phyloP scores from a whole-genome alignment of 2,329 filamentous ascomycete genomes.

The Pseudogymnoascus sp. region DNA sequence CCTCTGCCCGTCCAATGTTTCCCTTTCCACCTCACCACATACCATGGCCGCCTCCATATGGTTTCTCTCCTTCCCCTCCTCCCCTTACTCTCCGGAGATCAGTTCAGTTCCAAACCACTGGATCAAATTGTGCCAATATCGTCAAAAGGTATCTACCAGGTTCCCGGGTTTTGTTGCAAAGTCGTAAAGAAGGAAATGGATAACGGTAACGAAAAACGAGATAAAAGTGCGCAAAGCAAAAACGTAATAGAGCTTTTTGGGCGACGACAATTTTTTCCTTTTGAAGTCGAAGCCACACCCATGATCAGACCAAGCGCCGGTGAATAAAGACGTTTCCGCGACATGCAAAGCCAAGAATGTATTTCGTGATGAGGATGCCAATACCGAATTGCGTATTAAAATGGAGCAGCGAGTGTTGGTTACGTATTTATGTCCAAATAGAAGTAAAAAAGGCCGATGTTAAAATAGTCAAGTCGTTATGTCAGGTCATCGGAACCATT shows the following conservation, averaged over 20 bases:
- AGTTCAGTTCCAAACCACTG: constrained; percentile 19
- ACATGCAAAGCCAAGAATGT: constrained; percentile 12
- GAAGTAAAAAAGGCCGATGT: constrained; percentile 25
- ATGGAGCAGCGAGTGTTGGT: constrained; percentile 13
- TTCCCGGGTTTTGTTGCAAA: constrained; percentile 18
- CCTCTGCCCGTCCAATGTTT: constrained; percentile 23
- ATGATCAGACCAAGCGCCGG: constrained; percentile 27
- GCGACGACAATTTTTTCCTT: constrained; percentile 3
- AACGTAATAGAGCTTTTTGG: constrained; percentile 7
- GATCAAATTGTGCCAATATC: constrained; percentile 23
- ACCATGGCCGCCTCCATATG: constrained; percentile 22
- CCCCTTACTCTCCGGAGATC: constrained; percentile 17
- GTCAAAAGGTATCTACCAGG: constrained; percentile 27
- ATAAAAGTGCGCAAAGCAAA: neutral
- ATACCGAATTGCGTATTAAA: constrained; percentile 24
- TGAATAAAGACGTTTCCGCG: constrained; percentile 22
- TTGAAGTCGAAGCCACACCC: constrained; percentile 18
- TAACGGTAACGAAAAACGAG: constrained; percentile 21
- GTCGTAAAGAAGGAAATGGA: constrained; percentile 27
- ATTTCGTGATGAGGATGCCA: constrained; percentile 9
- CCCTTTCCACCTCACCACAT: constrained; percentile 24
- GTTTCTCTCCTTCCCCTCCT: constrained; percentile 12
- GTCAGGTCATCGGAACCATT: constrained; percentile 28
- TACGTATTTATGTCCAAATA: constrained; percentile 24
- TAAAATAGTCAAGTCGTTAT: constrained; percentile 17